phyloP scores from a whole-genome alignment of 345 rosid genomes.

The Camelina laxa region DNA sequence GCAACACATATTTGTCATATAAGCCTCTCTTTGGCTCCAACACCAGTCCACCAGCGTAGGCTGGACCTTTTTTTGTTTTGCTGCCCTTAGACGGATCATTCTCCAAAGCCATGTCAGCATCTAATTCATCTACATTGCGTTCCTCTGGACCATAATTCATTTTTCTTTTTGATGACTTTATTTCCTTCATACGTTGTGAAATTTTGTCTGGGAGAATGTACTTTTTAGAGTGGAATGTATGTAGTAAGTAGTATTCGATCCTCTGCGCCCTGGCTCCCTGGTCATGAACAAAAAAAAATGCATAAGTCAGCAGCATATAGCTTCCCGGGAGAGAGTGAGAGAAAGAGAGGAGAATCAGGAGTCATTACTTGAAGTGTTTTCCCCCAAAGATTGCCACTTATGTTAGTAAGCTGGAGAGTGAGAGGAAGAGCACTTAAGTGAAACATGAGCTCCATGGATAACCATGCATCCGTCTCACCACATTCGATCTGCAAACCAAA shows the following conservation, averaged over 20 bases:
- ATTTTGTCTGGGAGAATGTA: slow-evolving; percentile 92
- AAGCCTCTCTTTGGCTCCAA: slow-evolving; percentile 97
- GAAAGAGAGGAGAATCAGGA: slow-evolving; percentile 21
- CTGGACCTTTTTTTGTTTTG: slow-evolving; percentile 85
- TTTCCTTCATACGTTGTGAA: slow-evolving; percentile 59
- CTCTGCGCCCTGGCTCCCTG: slow-evolving; percentile 99
- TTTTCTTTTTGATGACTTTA: slow-evolving; percentile 62
- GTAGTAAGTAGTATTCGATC: slow-evolving; percentile 89
- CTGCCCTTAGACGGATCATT: slow-evolving; percentile 52
- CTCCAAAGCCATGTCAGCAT: slow-evolving; percentile 52
- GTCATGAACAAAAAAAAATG: slow-evolving; percentile 33
- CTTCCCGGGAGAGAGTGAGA: not conserved
- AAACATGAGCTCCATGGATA: slow-evolving; percentile 99
- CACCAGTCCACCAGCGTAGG: slow-evolving; percentile 95
- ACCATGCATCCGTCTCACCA: slow-evolving; percentile 98
- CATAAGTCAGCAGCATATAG: slow-evolving; percentile 18
- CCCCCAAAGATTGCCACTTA: slow-evolving; percentile 99
- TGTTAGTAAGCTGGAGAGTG: slow-evolving; percentile 95
- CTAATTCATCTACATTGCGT: slow-evolving; percentile 54
- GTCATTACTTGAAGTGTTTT: slow-evolving; percentile 91
- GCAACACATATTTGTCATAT: slow-evolving; percentile 91
- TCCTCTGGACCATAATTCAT: slow-evolving; percentile 54
- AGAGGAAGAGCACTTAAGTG: slow-evolving; percentile 96
- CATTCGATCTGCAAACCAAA: slow-evolving; percentile 70
- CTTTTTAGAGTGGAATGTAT: slow-evolving; percentile 89